These are phyloP conservation scores for Fusarium begoniae DNA, from an alignment of 2,329 filamentous ascomycete species.

Conservation along the genomic window DNA sequence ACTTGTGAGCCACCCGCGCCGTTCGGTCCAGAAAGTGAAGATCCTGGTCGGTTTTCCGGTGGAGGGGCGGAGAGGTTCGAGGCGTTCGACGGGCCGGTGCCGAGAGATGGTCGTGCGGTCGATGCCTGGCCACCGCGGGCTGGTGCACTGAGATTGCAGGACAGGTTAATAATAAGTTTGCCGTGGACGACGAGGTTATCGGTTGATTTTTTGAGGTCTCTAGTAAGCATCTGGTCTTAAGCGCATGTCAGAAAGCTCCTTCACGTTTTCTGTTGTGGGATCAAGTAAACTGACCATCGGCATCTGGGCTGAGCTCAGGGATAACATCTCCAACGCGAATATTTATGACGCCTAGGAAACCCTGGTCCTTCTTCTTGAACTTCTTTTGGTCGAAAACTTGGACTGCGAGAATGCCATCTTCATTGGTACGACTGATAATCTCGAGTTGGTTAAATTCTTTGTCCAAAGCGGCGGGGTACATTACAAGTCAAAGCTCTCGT, in stretches of 20 bases:
- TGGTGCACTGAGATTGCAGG: conserved; percentile 83
- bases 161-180: conserved; percentile 95
- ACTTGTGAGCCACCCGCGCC: conserved; percentile 54
- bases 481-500: conserved; percentile 99
- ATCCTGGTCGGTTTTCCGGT: conserved; percentile 60
- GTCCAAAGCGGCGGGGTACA: conserved; percentile 45
- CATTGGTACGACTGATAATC: conserved; percentile 77
- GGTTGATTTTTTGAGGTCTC: conserved; percentile 96
- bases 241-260: conserved; percentile 42
- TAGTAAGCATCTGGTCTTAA: conserved; percentile 95
- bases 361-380: conserved; percentile 99
- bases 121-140: conserved; percentile 62
- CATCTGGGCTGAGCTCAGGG: conserved; percentile 81
- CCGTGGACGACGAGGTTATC: conserved; percentile 98
- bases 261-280: conserved; percentile 22
- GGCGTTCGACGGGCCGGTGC: conserved; percentile 55
- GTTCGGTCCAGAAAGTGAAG: conserved; percentile 62
- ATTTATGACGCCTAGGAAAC: conserved; percentile 97
- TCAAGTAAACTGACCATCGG: conserved; percentile 77
- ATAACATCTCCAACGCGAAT: conserved; percentile 94
- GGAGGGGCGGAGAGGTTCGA: conserved; percentile 55
- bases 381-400: conserved; percentile 99
- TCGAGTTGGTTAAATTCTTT: conserved; percentile 18
- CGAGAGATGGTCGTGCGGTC: conserved; percentile 57
- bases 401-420: conserved; percentile 95